Conservation (phyloP, 768 basidiomycete genomes). For the Pleurotus tuber-regium region DNA sequence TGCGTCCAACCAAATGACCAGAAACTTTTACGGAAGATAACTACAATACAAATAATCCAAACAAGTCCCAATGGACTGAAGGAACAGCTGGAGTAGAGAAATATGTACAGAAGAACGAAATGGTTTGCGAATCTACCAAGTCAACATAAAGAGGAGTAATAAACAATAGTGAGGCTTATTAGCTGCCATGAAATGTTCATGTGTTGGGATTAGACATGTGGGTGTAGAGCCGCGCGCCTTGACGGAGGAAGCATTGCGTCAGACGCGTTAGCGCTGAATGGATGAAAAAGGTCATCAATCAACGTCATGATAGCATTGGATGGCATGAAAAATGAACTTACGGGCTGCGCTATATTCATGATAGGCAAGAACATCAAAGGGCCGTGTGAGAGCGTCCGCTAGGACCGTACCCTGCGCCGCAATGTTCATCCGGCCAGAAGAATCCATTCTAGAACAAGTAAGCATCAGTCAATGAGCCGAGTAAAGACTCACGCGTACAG, state of each 20-base stretch:
- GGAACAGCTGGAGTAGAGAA: no score
- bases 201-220: constrained; percentile 29
- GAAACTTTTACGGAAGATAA: no score
- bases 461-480: constrained; percentile 12
- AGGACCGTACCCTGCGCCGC: constrained; percentile 64
- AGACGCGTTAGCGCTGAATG: constrained; percentile 43
- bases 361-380: constrained; percentile 78
- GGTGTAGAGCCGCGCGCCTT: constrained; percentile 51
- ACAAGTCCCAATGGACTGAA: no score
- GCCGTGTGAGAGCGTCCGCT: constrained; percentile 66
- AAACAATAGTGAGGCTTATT: no score
- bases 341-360: constrained; percentile 76
- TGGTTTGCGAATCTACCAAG: neutral
- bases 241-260: constrained; percentile 51
- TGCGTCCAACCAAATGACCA: no score
- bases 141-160: neutral
- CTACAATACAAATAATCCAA: no score
- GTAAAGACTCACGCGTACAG: constrained; percentile 63
- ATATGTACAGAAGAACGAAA: neutral
- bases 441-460: constrained; percentile 37
- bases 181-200: constrained; percentile 11
- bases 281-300: neutral
- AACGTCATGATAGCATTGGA: neutral
- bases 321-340: constrained; percentile 28
- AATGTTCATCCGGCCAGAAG: constrained; percentile 46